Base-by-base conservation (phyloP, 2,329 filamentous ascomycete genomes). In the Boeremia lycopersici region DNA sequence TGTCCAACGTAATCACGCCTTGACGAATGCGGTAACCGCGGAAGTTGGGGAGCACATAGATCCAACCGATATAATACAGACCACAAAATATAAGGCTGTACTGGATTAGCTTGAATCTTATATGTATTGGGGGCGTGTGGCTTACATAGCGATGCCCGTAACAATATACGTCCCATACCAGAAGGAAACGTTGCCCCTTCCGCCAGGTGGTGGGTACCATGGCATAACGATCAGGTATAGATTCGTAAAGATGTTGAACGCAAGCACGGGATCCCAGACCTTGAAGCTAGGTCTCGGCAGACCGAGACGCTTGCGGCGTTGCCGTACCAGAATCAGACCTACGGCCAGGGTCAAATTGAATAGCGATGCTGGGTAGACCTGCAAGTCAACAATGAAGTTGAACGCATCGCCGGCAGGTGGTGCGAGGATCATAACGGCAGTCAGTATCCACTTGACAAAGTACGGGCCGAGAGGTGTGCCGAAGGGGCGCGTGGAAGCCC, bases 91-190 rank as follows among this genome's bases (percentile, higher is more conserved):
- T 57, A 31, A 88, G 73, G 34, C 82, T 85, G 46, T 4, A 6
- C 4, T 3, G 2, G 2, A 17, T 49, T 9, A 43, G 38, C 15
- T 36, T 13, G 7, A 10, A 9, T 28, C 8, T 10, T 6, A 15
- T 8, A 12, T 28, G 9, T 12, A 13, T 12, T 11, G n/a, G 5
- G 10, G 13, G n/a, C n/a, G 9, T 44, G 25, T 10, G 11, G 33
- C 84, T 78, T 76, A 86, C 83, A 89, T 81, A 19, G 71, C 84
- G 54, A 90, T 80, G 0, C 87, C 86, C 0, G 84, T 81, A 0
- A 86, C 82, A 15, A 82, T 80, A 60, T 89, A 89, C 0, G 86
- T 89, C 1, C 79, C 86, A 58, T 90, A 90, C 84, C 85, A 90
- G 70, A 90, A 90, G 52, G 82, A 86, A 1, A 90, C 87, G 53